phyloP scores from a whole-genome alignment of 306 rosid genomes.

The Dalbergia cultrata region DNA sequence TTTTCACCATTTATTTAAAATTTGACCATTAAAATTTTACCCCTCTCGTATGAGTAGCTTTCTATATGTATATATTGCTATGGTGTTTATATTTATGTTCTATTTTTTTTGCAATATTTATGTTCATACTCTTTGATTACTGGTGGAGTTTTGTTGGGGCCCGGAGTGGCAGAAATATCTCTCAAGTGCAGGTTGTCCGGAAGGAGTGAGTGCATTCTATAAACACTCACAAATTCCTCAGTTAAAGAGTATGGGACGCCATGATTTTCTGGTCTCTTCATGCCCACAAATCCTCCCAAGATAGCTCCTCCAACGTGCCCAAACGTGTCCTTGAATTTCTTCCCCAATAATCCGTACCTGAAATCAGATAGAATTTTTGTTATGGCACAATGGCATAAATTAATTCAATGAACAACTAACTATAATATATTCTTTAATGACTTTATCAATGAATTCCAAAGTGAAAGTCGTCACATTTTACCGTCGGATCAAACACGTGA shows the following conservation, averaged over 20 bases:
- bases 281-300: slow-evolving; percentile 63
- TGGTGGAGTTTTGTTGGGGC: slow-evolving; percentile 63
- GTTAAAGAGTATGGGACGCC: slow-evolving; percentile 72
- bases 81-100: too few relatives aligned
- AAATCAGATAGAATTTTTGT: neutral
- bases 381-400: neutral
- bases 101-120: too few relatives aligned
- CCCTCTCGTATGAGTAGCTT: too few relatives aligned
- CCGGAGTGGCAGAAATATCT: slow-evolving; percentile 55
- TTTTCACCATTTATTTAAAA: too few relatives aligned
- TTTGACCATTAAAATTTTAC: too few relatives aligned
- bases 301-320: slow-evolving; percentile 64
- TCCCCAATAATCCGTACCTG: slow-evolving; percentile 77
- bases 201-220: slow-evolving; percentile 67
- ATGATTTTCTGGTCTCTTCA: slow-evolving; percentile 60
- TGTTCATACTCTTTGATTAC: slow-evolving; percentile 52
- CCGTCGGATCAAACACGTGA: too few relatives aligned
- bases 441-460: too few relatives aligned
- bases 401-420: neutral
- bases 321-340: slow-evolving; percentile 73
- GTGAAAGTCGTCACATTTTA: too few relatives aligned
- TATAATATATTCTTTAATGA: neutral
- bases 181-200: slow-evolving; percentile 56
- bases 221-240: slow-evolving; percentile 65
- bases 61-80: too few relatives aligned